Percentiles rank a stretch among this genome's conserved stretches.
Evolutionary conservation across 805 yeast genomes (phyloP).

Genomic region (Lipomyces yamanashiensis): DNA sequence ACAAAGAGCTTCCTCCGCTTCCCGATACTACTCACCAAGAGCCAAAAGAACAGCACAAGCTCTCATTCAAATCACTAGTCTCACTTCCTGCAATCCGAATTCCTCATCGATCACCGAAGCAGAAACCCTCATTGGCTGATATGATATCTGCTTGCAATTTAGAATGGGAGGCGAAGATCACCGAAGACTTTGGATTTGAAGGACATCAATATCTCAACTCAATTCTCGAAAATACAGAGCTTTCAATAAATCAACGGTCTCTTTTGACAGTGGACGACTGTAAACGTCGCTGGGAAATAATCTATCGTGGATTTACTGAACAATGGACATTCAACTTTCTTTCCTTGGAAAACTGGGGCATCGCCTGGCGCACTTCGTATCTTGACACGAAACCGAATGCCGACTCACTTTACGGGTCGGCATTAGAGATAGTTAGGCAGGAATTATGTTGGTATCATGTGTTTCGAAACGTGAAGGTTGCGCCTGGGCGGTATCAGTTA

Average conservation of each 20-base stretch:
- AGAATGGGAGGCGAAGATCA: conserved; percentile 6
- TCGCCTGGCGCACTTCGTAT: conserved; percentile 3
- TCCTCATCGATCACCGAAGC: neutral
- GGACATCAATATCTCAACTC: conserved; percentile 4
- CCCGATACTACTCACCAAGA: no score
- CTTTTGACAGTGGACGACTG: neutral
- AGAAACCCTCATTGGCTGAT: neutral
- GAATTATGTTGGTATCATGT: conserved; percentile 11
- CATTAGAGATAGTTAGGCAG: conserved; percentile 1
- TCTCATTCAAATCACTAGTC: neutral
- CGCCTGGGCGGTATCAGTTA: conserved; percentile 8
- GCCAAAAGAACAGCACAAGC: neutral
- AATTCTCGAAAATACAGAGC: neutral
- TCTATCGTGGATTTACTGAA: neutral
- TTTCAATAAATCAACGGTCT: neutral
- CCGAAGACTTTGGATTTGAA: conserved; percentile 2
- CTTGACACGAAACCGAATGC: neutral
- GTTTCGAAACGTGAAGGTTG: conserved; percentile 4
- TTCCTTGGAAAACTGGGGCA: neutral
- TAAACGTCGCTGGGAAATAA: conserved; percentile 6
- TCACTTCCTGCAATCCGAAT: neutral
- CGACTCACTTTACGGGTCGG: neutral
- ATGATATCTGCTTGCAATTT: neutral
- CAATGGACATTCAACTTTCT: conserved; percentile 6
- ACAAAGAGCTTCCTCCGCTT: no score